phyloP scores from a whole-genome alignment of 2,329 filamentous ascomycete genomes.

The Pseudogymnoascus sp. region DNA sequence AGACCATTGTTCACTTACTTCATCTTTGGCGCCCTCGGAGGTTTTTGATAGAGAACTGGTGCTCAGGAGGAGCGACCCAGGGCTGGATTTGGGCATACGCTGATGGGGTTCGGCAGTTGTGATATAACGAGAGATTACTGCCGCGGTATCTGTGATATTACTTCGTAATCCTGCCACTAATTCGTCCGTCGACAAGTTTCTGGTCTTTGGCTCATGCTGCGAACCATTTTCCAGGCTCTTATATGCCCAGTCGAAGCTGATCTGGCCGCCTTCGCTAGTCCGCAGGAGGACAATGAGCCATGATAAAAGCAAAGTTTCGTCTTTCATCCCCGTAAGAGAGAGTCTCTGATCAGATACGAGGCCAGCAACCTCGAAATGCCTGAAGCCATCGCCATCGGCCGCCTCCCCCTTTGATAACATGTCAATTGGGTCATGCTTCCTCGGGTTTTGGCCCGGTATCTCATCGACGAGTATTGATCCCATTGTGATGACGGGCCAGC shows the following conservation, averaged over 20 bases:
- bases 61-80: constrained; percentile 16
- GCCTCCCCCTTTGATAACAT: neutral
- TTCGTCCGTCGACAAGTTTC: constrained; percentile 26
- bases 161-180: constrained; percentile 30
- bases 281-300: constrained; percentile 40
- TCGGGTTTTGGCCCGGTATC: constrained; percentile 3
- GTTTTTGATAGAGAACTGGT: constrained; percentile 13
- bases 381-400: constrained; percentile 17
- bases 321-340: constrained; percentile 31
- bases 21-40: constrained; percentile 18
- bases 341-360: constrained; percentile 23
- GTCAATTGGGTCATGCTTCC: neutral
- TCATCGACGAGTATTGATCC: constrained; percentile 13
- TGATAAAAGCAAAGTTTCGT: constrained; percentile 36
- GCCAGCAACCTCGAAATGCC: constrained; percentile 25
- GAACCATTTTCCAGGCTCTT: constrained; percentile 14
- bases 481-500: constrained; percentile 12
- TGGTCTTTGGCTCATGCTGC: constrained; percentile 17
- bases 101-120: constrained; percentile 3
- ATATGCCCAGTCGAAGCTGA: constrained; percentile 36
- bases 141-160: constrained; percentile 24
- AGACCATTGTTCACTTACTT: constrained; percentile 19
- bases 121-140: constrained; percentile 26
- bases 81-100: neutral
- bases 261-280: constrained; percentile 33